Conservation (phyloP, 371 early-diverging fungal genomes). For the Syncephalastrum monosporum region DNA sequence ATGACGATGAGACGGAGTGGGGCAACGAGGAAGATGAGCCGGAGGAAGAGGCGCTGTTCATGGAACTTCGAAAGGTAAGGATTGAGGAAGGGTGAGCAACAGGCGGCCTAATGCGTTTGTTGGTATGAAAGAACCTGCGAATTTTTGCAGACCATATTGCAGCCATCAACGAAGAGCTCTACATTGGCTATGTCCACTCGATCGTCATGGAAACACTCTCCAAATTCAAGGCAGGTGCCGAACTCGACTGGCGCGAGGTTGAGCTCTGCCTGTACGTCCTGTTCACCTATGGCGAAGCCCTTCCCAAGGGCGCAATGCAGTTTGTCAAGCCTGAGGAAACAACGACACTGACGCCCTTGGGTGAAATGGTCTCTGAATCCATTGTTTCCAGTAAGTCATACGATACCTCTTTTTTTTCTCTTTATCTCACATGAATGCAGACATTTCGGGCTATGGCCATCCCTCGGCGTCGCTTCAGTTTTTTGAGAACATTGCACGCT, state of each 20-base stretch:
- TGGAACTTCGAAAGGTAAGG: constrained; percentile 73
- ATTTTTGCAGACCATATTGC: constrained; percentile 73
- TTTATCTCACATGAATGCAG: constrained; percentile 23
- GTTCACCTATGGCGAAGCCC: constrained; percentile 74
- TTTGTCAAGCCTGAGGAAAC: constrained; percentile 54
- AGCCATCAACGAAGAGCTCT: constrained; percentile 61
- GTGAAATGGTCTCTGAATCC: constrained; percentile 74
- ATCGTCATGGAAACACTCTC: constrained; percentile 59
- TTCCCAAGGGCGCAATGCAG: constrained; percentile 56
- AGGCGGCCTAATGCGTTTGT: constrained; percentile 4
- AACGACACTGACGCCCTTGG: constrained; percentile 58
- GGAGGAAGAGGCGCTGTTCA: constrained; percentile 76
- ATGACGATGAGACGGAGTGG: constrained; percentile 80
- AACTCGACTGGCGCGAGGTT: constrained; percentile 74
- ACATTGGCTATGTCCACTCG: constrained; percentile 57
- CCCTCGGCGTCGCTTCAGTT: constrained; percentile 72
- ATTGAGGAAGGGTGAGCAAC: neutral
- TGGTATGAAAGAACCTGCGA: constrained; percentile 58
- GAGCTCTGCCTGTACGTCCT: constrained; percentile 81
- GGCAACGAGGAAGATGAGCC: constrained; percentile 75
- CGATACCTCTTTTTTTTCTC: neutral
- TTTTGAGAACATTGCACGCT: constrained; percentile 78
- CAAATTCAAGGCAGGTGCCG: constrained; percentile 48
- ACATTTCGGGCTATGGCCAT: constrained; percentile 79
- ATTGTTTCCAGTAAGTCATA: constrained; percentile 42